A percentile compares a stretch with the other conserved stretches of the same genome.
Conservation (phyloP, 139 green algal genomes). For the Eudorina sp. region DNA sequence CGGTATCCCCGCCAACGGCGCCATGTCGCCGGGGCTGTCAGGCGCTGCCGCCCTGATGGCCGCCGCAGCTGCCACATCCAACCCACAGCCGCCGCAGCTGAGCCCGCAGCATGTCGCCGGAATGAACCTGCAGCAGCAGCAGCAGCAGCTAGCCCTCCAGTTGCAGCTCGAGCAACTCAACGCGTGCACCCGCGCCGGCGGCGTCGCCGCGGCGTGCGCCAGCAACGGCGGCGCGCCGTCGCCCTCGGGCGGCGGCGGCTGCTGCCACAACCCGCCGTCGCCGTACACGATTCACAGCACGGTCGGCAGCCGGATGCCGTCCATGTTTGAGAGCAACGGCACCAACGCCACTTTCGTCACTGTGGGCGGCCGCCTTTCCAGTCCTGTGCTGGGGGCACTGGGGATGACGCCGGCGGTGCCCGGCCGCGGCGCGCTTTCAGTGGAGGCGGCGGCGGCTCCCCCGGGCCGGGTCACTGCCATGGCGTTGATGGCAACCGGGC, state of each 20-base stretch:
- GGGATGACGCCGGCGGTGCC: background rate
- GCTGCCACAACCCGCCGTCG: background rate
- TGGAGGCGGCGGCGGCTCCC: background rate
- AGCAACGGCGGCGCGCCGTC: background rate
- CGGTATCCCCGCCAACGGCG: no score
- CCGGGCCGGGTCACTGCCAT: background rate
- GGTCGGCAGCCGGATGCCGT: background rate
- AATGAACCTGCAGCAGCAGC: constrained; percentile 31
- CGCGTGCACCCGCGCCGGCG: background rate
- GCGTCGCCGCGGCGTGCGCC: background rate
- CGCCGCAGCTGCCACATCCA: no score
- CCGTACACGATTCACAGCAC: background rate
- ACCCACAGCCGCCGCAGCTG: background rate
- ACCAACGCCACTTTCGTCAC: background rate
- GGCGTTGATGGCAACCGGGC: background rate
- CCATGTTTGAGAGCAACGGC: background rate
- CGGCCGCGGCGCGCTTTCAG: background rate
- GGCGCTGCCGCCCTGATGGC: no score
- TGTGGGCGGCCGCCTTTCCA: background rate
- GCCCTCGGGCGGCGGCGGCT: background rate
- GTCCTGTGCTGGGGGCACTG: background rate
- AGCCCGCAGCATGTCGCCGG: background rate
- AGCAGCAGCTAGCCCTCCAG: background rate
- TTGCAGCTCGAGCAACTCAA: background rate
- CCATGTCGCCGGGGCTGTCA: no score